Conservation (phyloP, 192 early-diverging fungal species). For the Coemansia sp. region DNA sequence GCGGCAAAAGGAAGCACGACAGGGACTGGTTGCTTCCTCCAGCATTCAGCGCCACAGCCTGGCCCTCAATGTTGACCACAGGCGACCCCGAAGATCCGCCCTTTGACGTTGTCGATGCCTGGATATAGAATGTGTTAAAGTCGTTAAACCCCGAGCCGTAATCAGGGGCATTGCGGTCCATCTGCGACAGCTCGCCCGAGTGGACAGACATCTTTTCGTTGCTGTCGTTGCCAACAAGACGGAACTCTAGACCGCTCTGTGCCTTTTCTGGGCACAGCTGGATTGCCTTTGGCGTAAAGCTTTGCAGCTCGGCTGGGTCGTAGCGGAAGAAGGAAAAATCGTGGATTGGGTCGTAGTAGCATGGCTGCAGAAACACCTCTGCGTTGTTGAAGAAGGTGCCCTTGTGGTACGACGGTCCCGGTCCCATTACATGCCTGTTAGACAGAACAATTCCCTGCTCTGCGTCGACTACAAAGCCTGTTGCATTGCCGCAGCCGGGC, state of each 20-base stretch:
- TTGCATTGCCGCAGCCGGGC: slow-evolving; percentile 29
- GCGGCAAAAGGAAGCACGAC: slow-evolving; percentile 63
- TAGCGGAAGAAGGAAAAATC: slow-evolving; percentile 81
- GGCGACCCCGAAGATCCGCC: slow-evolving; percentile 75
- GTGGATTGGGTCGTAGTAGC: slow-evolving; percentile 76
- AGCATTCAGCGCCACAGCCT: slow-evolving; percentile 70
- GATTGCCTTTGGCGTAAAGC: slow-evolving; percentile 25
- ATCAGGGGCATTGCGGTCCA: slow-evolving; percentile 69
- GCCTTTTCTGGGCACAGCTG: slow-evolving; percentile 65
- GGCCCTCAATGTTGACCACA: slow-evolving; percentile 71
- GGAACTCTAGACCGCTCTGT: slow-evolving; percentile 69
- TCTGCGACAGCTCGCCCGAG: slow-evolving; percentile 68
- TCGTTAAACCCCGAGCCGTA: slow-evolving; percentile 60
- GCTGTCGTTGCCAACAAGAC: slow-evolving; percentile 71
- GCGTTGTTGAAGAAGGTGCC: slow-evolving; percentile 69
- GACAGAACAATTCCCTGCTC: slow-evolving; percentile 69
- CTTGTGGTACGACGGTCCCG: slow-evolving; percentile 67
- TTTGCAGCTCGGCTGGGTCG: slow-evolving; percentile 61
- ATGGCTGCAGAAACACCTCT: slow-evolving; percentile 64
- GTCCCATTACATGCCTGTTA: slow-evolving; percentile 70
- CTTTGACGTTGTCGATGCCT: slow-evolving; percentile 61
- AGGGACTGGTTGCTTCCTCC: slow-evolving; percentile 57
- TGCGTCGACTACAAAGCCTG: slow-evolving; percentile 78
- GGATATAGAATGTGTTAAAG: slow-evolving; percentile 79
- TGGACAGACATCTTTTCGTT: slow-evolving; percentile 75